phyloP scores from a whole-genome alignment of 2,329 filamentous ascomycete genomes.

The Sarocladiaceae sp. region DNA sequence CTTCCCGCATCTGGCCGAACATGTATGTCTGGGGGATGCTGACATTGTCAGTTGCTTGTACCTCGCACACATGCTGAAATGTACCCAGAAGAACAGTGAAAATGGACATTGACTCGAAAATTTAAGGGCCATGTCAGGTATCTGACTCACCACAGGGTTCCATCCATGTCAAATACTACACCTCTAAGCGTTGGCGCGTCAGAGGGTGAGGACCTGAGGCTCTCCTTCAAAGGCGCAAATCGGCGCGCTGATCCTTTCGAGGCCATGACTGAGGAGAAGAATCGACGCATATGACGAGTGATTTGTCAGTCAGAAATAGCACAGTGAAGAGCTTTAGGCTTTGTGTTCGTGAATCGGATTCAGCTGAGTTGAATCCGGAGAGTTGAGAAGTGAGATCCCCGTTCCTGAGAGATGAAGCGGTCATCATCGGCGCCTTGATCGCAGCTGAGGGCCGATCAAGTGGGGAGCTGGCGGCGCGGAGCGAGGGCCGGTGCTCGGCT shows the following conservation, averaged over 20 bases:
- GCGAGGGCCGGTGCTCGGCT: too few relatives aligned
- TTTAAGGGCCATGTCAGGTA: too few relatives aligned
- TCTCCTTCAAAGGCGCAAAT: constrained; percentile 50
- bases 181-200: constrained; percentile 45
- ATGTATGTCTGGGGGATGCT: constrained; percentile 78
- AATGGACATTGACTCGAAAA: too few relatives aligned
- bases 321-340: too few relatives aligned
- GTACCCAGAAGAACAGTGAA: too few relatives aligned
- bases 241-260: constrained; percentile 29
- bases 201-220: constrained; percentile 20
- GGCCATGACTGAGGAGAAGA: constrained; percentile 38
- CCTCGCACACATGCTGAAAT: too few relatives aligned
- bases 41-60: too few relatives aligned
- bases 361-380: background rate
- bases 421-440: background rate
- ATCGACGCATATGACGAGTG: constrained; percentile 13
- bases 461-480: background rate
- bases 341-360: too few relatives aligned
- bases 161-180: constrained; percentile 88
- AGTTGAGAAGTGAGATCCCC: too few relatives aligned
- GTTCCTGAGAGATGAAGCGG: background rate
- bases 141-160: constrained; percentile 81
- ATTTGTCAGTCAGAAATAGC: background rate
- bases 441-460: background rate
- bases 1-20: constrained; percentile 79